phyloP scores from a whole-genome alignment of 2,329 filamentous ascomycete species.

The Diatrype stigma region DNA sequence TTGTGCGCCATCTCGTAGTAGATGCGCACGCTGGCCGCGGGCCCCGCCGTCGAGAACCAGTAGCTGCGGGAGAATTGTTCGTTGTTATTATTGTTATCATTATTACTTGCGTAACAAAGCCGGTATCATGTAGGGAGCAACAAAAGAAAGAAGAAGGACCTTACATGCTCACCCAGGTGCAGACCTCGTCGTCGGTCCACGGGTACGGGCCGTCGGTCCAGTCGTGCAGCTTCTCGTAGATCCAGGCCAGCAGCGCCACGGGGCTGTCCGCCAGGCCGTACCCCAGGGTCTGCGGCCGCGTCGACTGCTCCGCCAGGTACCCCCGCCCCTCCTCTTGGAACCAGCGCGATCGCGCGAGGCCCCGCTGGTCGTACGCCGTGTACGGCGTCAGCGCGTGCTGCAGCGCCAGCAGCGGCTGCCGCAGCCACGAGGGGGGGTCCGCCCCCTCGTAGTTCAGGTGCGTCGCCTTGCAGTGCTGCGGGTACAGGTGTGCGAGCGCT shows the following conservation, averaged over 20 bases:
- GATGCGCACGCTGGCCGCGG: constrained; percentile 61
- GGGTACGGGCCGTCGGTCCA: constrained; percentile 68
- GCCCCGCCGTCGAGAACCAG: constrained; percentile 64
- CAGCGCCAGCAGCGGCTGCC: constrained; percentile 53
- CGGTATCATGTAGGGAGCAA: too few relatives aligned
- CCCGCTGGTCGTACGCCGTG: constrained; percentile 44
- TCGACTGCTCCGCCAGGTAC: constrained; percentile 58
- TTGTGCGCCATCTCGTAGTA: constrained; percentile 64
- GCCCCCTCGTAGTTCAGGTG: constrained; percentile 57
- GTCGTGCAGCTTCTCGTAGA: constrained; percentile 75
- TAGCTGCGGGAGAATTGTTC: too few relatives aligned
- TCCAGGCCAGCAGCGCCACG: constrained; percentile 68
- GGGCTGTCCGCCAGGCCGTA: constrained; percentile 68
- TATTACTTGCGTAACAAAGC: too few relatives aligned
- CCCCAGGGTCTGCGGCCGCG: constrained; percentile 69
- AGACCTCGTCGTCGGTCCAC: constrained; percentile 72
- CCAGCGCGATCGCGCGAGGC: constrained; percentile 50
- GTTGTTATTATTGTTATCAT: too few relatives aligned
- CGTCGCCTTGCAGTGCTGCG: constrained; percentile 50
- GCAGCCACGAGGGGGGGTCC: constrained; percentile 42
- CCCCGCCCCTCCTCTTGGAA: constrained; percentile 53
- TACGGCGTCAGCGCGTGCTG: constrained; percentile 53
- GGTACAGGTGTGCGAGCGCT: constrained; percentile 55
- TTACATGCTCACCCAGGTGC: constrained; percentile 72
- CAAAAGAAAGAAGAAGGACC: too few relatives aligned